Conservation (phyloP, 768 basidiomycete genomes). For the Pleurotus eryngii region DNA sequence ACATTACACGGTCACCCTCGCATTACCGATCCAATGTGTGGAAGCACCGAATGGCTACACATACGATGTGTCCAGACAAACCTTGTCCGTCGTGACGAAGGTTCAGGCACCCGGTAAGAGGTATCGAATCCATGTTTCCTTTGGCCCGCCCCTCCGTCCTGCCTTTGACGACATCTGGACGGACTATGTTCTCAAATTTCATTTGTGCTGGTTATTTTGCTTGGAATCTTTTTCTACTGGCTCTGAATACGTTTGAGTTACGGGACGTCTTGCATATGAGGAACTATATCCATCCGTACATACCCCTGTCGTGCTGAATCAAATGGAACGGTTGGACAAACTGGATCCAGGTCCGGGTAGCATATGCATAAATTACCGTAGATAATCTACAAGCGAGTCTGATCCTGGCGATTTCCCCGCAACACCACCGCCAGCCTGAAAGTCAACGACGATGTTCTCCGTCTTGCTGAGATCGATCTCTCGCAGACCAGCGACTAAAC, state of each 20-base stretch:
- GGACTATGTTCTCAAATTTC: slow-evolving; percentile 36
- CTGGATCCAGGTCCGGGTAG: no score
- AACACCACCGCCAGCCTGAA: not conserved
- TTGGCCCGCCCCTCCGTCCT: slow-evolving; percentile 50
- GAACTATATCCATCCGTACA: not conserved
- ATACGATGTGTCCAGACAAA: slow-evolving; percentile 69
- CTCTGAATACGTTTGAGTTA: not conserved
- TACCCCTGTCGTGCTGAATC: not conserved
- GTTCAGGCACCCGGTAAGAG: slow-evolving; percentile 39
- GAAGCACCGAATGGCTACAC: slow-evolving; percentile 43
- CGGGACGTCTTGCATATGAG: not conserved
- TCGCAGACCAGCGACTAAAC: not conserved
- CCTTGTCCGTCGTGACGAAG: slow-evolving; percentile 59
- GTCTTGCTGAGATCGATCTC: not conserved
- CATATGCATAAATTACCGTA: not conserved
- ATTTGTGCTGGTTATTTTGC: slow-evolving; percentile 18
- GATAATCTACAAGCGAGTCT: not conserved
- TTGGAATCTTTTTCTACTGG: slow-evolving; percentile 14
- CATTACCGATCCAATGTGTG: slow-evolving; percentile 53
- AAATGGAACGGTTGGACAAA: not conserved
- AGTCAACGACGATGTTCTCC: not conserved
- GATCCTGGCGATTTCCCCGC: not conserved
- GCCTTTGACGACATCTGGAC: slow-evolving; percentile 61
- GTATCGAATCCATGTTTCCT: slow-evolving; percentile 31
- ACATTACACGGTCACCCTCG: slow-evolving; percentile 35